Conservation (phyloP, 805 yeast species). For the Pichia exigua region DNA sequence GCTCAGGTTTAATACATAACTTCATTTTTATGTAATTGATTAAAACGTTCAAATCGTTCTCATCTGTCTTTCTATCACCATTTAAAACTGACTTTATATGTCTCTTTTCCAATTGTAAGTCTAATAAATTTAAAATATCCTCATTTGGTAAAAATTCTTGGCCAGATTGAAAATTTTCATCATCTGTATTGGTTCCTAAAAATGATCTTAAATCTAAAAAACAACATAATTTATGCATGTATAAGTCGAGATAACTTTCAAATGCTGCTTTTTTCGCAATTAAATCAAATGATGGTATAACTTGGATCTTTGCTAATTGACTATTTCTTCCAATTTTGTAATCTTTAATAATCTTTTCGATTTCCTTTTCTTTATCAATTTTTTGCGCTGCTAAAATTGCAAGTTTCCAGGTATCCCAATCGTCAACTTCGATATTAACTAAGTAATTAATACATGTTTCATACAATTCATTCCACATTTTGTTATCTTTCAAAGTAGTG, state of each 20-base stretch:
- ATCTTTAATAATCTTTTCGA: slow-evolving; percentile 24
- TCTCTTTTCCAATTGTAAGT: slow-evolving; percentile 7
- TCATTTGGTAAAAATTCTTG: background rate
- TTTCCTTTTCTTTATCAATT: slow-evolving; percentile 28
- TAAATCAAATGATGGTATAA: slow-evolving; percentile 6
- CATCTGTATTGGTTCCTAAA: background rate
- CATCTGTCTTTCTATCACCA: slow-evolving; percentile 12
- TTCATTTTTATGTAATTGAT: slow-evolving; percentile 38
- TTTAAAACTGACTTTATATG: slow-evolving; percentile 9
- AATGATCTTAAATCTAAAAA: slow-evolving; percentile 43
- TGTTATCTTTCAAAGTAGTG: slow-evolving; percentile 35
- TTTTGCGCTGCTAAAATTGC: slow-evolving; percentile 39
- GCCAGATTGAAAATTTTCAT: slow-evolving; percentile 36
- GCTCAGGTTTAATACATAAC: slow-evolving; percentile 23
- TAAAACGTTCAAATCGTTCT: slow-evolving; percentile 17
- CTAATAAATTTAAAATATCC: slow-evolving; percentile 5
- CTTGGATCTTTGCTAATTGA: slow-evolving; percentile 44
- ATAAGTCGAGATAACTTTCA: slow-evolving; percentile 35
- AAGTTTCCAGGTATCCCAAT: slow-evolving; percentile 67
- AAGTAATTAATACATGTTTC: slow-evolving; percentile 36
- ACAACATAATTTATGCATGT: slow-evolving; percentile 57
- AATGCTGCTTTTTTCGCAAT: slow-evolving; percentile 10
- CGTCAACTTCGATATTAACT: slow-evolving; percentile 49
- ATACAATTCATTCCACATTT: slow-evolving; percentile 38
- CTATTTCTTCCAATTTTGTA: slow-evolving; percentile 46